Percentiles rank a stretch among this genome's conserved stretches.
These are phyloP conservation scores for Mortierella sp. DNA, from an alignment of 371 early-diverging fungal species.

Conservation along the genomic window DNA sequence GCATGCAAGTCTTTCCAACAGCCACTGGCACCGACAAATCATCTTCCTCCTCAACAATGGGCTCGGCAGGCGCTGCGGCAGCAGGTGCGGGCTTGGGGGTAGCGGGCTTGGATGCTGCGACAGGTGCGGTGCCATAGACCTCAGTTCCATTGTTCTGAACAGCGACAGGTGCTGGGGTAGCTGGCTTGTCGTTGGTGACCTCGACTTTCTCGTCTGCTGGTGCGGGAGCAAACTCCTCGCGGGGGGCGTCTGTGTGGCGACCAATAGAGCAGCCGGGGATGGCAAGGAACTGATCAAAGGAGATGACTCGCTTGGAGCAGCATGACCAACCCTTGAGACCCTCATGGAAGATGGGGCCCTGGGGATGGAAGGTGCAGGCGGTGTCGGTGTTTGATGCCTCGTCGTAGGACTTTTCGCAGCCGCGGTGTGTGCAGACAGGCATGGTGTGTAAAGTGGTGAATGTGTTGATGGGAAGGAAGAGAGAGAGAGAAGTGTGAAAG, in stretches of 20 bases:
- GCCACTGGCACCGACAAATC: constrained; percentile 77
- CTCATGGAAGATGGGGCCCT: constrained; percentile 94
- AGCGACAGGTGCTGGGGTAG: constrained; percentile 25
- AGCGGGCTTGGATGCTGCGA: constrained; percentile 22
- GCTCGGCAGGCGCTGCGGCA: constrained; percentile 52
- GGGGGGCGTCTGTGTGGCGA: constrained; percentile 71
- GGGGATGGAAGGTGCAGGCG: constrained; percentile 85
- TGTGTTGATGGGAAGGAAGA: not conserved
- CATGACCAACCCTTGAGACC: constrained; percentile 96
- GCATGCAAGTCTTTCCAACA: constrained; percentile 87
- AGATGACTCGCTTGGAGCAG: constrained; percentile 91
- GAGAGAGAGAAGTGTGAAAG: not conserved
- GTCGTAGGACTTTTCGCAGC: constrained; percentile 87
- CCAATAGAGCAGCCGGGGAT: constrained; percentile 85
- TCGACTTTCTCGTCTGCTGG: constrained; percentile 34
- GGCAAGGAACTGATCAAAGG: constrained; percentile 94
- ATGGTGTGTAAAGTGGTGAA: constrained; percentile 48
- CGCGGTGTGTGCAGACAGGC: constrained; percentile 81
- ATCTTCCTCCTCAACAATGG: constrained; percentile 78
- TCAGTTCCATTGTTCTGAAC: constrained; percentile 35
- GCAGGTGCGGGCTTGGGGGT: constrained; percentile 27
- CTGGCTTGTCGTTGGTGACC: constrained; percentile 12
- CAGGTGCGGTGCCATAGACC: constrained; percentile 33
- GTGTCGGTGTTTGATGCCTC: constrained; percentile 79
- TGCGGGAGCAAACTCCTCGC: constrained; percentile 58